Evolutionary conservation across 2,329 filamentous ascomycete genomes (phyloP).

Genomic region (Drechslerella dactyloides): DNA sequence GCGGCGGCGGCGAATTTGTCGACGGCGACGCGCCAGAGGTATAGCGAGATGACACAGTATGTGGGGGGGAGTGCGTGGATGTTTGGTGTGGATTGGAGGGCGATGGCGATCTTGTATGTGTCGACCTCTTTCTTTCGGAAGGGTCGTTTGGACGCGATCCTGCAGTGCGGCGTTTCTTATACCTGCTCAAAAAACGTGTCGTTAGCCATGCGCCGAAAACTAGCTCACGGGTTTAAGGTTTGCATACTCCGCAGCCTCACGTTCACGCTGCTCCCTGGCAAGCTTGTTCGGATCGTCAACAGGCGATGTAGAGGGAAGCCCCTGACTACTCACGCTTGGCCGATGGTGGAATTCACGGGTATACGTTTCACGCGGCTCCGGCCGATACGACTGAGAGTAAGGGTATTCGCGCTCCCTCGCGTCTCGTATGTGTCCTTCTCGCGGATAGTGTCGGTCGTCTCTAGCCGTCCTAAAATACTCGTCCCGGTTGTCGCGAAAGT

Average conservation of each 20-base stretch:
- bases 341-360: constrained; percentile 45
- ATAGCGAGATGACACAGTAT: constrained; percentile 44
- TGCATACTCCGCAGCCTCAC: constrained; percentile 50
- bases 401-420: constrained; percentile 35
- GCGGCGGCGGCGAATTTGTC: constrained; percentile 38
- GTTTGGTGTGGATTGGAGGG: constrained; percentile 29
- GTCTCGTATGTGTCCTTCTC: constrained; percentile 36
- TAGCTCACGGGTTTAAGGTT: neutral
- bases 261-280: constrained; percentile 42
- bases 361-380: constrained; percentile 35
- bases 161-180: constrained; percentile 46
- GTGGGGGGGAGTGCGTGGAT: constrained; percentile 41
- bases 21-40: constrained; percentile 43
- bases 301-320: constrained; percentile 28
- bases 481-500: constrained; percentile 37
- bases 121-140: constrained; percentile 42
- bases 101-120: constrained; percentile 42
- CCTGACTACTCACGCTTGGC: constrained; percentile 41
- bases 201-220: neutral
- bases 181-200: constrained; percentile 10
- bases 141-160: constrained; percentile 37
- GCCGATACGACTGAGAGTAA: constrained; percentile 43
- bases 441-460: constrained; percentile 37
- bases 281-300: constrained; percentile 49
- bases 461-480: constrained; percentile 30